Percentiles rank a stretch among this genome's conserved stretches.
Conservation (phyloP, 805 yeast genomes). For the Ogataea polymorpha region DNA sequence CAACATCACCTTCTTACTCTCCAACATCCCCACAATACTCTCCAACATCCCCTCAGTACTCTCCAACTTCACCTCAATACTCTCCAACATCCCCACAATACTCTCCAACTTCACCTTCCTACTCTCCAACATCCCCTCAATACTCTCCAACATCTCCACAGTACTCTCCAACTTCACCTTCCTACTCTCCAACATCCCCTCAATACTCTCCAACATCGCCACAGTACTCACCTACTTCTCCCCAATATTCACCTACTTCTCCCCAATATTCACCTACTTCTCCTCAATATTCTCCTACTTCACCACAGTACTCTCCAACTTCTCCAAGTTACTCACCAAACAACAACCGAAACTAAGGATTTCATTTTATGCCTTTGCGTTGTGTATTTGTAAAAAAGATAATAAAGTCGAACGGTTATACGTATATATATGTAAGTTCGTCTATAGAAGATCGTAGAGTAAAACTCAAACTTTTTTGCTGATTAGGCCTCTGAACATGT, state of each 20-base stretch:
- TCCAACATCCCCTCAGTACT: slow-evolving; percentile 78
- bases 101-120: slow-evolving; percentile 59
- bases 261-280: slow-evolving; percentile 78
- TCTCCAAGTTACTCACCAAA: slow-evolving; percentile 70
- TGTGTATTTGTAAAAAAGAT: slow-evolving; percentile 18
- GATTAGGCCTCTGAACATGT: slow-evolving; percentile 86
- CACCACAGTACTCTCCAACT: slow-evolving; percentile 75
- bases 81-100: slow-evolving; percentile 78
- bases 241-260: slow-evolving; percentile 72
- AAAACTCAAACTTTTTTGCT: slow-evolving; percentile 45
- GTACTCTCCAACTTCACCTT: slow-evolving; percentile 75
- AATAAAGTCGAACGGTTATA: slow-evolving; percentile 10
- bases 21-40: slow-evolving; percentile 70
- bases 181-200: slow-evolving; percentile 83
- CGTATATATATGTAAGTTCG: background rate
- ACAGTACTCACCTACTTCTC: slow-evolving; percentile 73
- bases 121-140: slow-evolving; percentile 71
- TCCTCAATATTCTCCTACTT: slow-evolving; percentile 74
- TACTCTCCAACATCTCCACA: slow-evolving; percentile 78
- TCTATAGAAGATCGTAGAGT: background rate
- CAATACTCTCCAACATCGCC: slow-evolving; percentile 77
- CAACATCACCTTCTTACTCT: slow-evolving; percentile 55
- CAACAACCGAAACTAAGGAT: slow-evolving; percentile 20
- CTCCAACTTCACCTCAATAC: slow-evolving; percentile 70
- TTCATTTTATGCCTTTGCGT: slow-evolving; percentile 14